Base-by-base conservation (phyloP, 495 filamentous ascomycete genomes). In the Pyrenula aspistea region DNA sequence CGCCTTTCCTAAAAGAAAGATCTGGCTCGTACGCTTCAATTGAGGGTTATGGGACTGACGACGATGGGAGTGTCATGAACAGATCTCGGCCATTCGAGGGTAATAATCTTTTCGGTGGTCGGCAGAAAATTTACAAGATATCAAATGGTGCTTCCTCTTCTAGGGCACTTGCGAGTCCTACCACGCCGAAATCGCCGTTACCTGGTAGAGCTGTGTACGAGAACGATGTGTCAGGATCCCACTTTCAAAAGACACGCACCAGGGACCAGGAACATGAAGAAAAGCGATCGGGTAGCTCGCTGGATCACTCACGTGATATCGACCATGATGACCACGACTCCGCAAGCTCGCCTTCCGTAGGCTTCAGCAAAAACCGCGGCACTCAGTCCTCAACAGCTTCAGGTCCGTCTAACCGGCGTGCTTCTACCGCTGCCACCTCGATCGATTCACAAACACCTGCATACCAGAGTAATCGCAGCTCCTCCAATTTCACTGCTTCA, bases 121-220 rank as follows among this genome's bases (percentile, higher is more conserved):
- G 93, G 24, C 93, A 98, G 64, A 98, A 97, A 70, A 83, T 97
- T 22, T 97, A 93, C 71, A 93, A 90, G 61, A 89, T 98, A 53
- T 80, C 89, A 0, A 77, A 76, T 20, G 81, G 77, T 42, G 71
- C 67, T 22, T 67, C 68, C 25, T 69, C 66, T 20, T 69, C 75
- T 1, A 70, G 57, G 1, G 48, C 65, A 10, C 57, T 57, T n/a
- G 25, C 58, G 4, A 49, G 22, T 20, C 42, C 63, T 1, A 68
- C 67, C 19, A 55, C 60, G 24, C 63, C 65, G n/a, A 54, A 51
- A 19, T 59, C 75, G 8, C 80, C 75, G 36, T 79, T 87, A 80
- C 71, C 76, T 19, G 87, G 87, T 2, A 83, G 88, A 54, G 78
- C 81, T 1, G 70, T 95, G 2, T 96, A 95, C 63, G 91, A 93